Base-by-base conservation (phyloP, 768 basidiomycete species). In the Cystofilobasidium capitatum region DNA sequence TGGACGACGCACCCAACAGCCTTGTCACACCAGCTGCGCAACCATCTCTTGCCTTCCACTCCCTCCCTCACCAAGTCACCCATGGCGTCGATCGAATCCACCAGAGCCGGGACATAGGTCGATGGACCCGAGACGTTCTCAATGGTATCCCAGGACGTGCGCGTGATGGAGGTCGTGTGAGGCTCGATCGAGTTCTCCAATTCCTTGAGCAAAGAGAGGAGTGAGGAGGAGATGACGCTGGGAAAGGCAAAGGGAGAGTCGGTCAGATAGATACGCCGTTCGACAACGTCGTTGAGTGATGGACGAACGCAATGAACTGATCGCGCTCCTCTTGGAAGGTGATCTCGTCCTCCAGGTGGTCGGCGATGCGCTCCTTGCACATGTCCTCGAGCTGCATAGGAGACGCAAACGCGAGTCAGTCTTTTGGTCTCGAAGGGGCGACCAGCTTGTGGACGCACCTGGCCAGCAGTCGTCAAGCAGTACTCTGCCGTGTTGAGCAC, bases 401-500 rank as follows among this genome's bases (percentile, higher is more conserved):
- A 14, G 33, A 24, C 26, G 61, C n/a, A 33, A 24, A 42, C 26
- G 37, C 13, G 26, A n/a, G 24, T 36, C 4, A n/a, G 31, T 3
- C n/a, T 60, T n/a, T 13, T 22, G 33, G n/a, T 58, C 20, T 13
- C 33, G 9, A 35, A 37, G 4, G 7, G 58, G 8, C 35, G 14
- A 14, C 22, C 35, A 14, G 16, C n/a, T 35, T 39, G 31, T 14
- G 9, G 9, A 72, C 80, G 13, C 72, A 87, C 92, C 83, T 96
- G 91, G 24, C 85, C 74, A 1, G 93, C 89, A 2, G 94, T 99
- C 0, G 84, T 85, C 70, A 92, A 88, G 74, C 96, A 99, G 75
- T 98, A 99, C 74, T 98, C 93, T 0, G 93, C 94, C 0, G 96
- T 99, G 73, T 99, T 98, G 74, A 99, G 86, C 31, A 94, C 78